phyloP scores from a whole-genome alignment of 345 rosid species.

The Acer campestre region DNA sequence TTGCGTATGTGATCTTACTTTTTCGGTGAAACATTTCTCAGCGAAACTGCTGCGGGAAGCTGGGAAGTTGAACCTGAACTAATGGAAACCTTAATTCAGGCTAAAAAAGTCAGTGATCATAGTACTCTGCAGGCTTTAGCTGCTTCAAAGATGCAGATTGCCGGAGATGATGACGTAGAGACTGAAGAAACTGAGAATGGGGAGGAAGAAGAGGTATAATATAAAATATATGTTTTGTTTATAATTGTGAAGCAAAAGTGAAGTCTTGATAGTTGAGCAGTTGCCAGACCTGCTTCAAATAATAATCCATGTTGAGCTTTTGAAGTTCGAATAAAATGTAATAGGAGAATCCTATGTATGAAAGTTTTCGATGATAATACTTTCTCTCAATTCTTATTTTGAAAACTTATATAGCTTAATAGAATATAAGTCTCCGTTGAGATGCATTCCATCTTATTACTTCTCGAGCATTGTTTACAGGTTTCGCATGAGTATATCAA shows the following conservation, averaged over 20 bases:
- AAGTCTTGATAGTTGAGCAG: not conserved
- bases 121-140: conserved; percentile 52
- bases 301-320: not conserved
- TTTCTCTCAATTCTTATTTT: not conserved
- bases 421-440: not conserved
- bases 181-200: conserved; percentile 42
- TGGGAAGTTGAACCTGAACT: conserved; percentile 62
- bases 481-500: conserved; percentile 38
- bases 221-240: not conserved
- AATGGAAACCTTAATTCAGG: conserved; percentile 74
- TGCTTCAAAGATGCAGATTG: conserved; percentile 23
- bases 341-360: not conserved
- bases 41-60: conserved; percentile 73
- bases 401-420: not conserved
- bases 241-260: not conserved
- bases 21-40: conserved; percentile 22
- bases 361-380: not conserved
- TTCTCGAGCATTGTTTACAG: conserved; percentile 32
- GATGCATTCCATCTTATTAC: conserved; percentile 7
- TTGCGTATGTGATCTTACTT: not conserved
- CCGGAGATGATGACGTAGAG: conserved; percentile 30
- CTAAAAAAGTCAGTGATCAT: conserved; percentile 75
- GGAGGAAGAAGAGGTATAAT: conserved; percentile 54
- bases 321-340: not conserved
- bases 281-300: not conserved